These are phyloP conservation scores for Saccharomyces hybrid DNA, from an alignment of 1,139 yeast species.

Conservation along the genomic window DNA sequence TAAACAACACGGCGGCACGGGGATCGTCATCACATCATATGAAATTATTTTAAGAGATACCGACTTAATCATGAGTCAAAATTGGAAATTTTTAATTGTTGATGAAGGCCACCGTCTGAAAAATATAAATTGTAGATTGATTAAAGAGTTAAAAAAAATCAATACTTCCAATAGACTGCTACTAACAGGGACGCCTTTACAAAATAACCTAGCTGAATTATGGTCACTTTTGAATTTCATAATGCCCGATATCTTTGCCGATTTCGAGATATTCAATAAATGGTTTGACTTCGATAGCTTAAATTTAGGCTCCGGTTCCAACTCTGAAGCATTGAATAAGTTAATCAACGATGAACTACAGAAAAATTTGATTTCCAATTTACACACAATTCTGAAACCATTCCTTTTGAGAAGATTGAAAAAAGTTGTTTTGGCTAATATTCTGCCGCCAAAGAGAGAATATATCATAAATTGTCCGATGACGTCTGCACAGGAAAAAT, in stretches of 20 bases:
- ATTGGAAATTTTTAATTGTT: slow-evolving; percentile 83
- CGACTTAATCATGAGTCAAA: slow-evolving; percentile 33
- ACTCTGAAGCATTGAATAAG: slow-evolving; percentile 35
- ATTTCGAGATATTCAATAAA: slow-evolving; percentile 76
- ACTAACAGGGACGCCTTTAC: slow-evolving; percentile 89
- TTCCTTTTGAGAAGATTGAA: slow-evolving; percentile 77
- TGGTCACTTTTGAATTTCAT: slow-evolving; percentile 89
- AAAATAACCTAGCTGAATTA: slow-evolving; percentile 76
- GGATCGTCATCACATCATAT: slow-evolving; percentile 72
- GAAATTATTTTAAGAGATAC: slow-evolving; percentile 73
- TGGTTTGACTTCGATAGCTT: slow-evolving; percentile 75
- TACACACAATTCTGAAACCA: slow-evolving; percentile 85
- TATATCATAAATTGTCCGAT: slow-evolving; percentile 70
- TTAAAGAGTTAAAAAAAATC: slow-evolving; percentile 59
- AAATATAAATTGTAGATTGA: slow-evolving; percentile 68
- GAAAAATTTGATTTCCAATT: slow-evolving; percentile 55
- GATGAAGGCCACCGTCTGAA: slow-evolving; percentile 94
- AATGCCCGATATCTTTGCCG: slow-evolving; percentile 87
- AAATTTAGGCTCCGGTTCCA: slow-evolving; percentile 37
- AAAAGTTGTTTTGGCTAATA: slow-evolving; percentile 50
- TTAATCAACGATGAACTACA: slow-evolving; percentile 54
- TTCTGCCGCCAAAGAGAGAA: slow-evolving; percentile 82
- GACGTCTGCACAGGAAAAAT: slow-evolving; percentile 50
- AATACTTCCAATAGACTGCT: slow-evolving; percentile 62
- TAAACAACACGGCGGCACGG: slow-evolving; percentile 24